These are phyloP conservation scores for Rubroboletus pulcherrimus DNA, from an alignment of 768 basidiomycete genomes.

Conservation along the genomic window DNA sequence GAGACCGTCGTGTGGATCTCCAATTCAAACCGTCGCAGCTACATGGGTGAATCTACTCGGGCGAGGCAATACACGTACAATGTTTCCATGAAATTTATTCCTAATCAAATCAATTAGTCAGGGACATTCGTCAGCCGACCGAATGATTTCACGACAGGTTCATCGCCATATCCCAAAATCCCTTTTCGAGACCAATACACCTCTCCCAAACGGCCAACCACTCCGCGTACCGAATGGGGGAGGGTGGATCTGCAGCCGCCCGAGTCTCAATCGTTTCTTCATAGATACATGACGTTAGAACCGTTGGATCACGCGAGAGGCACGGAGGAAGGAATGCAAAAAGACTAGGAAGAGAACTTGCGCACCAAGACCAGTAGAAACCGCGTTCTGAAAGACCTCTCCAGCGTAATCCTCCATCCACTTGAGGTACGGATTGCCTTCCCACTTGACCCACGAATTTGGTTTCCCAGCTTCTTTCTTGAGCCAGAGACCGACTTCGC, in stretches of 20 bases:
- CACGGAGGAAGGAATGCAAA: background rate
- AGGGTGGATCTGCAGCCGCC: conserved; percentile 61
- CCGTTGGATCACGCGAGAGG: background rate
- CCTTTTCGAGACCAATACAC: conserved; percentile 74
- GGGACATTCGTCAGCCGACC: background rate
- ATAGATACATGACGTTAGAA: background rate
- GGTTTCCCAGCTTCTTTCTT: conserved; percentile 47
- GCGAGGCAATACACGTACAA: background rate
- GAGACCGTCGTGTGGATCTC: background rate
- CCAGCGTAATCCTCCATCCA: conserved; percentile 85
- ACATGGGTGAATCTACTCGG: background rate
- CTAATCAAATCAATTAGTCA: too few species aligned
- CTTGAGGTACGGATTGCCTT: conserved; percentile 68
- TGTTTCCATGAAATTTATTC: background rate
- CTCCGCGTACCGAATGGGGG: conserved; percentile 51
- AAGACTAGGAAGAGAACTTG: background rate
- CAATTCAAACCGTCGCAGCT: background rate
- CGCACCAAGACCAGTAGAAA: conserved; percentile 70
- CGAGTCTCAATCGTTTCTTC: conserved; percentile 72
- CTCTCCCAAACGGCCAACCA: conserved; percentile 72
- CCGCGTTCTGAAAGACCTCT: conserved; percentile 65
- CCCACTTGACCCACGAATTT: conserved; percentile 51
- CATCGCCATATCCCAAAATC: conserved; percentile 82
- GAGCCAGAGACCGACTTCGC: conserved; percentile 87
- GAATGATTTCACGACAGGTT: conserved; percentile 7